Evolutionary conservation across 2,329 filamentous ascomycete genomes (phyloP).

Genomic region (Xylaria sp.): DNA sequence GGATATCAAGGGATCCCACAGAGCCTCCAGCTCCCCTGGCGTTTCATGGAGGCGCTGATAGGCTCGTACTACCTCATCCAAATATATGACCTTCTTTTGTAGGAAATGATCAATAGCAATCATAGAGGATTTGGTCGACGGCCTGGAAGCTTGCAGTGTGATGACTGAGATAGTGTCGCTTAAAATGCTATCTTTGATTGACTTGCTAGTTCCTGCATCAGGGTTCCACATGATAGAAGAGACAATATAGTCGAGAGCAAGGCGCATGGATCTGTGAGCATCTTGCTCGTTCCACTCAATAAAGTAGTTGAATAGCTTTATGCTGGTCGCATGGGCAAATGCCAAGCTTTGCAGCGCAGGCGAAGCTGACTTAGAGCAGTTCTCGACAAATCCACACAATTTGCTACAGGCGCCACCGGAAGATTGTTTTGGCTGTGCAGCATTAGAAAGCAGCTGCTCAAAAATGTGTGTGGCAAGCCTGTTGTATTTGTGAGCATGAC

Average conservation of each 20-base stretch:
- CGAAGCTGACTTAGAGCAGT: constrained; percentile 63
- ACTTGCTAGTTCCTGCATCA: constrained; percentile 49
- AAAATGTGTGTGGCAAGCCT: constrained; percentile 57
- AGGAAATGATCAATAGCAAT: constrained; percentile 74
- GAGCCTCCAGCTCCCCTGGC: constrained; percentile 42
- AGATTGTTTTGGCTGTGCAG: constrained; percentile 63
- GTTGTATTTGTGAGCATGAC: constrained; percentile 34
- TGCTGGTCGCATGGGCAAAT: constrained; percentile 60
- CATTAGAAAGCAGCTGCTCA: constrained; percentile 58
- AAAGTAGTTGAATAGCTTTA: constrained; percentile 69
- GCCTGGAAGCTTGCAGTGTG: constrained; percentile 67
- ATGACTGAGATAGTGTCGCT: constrained; percentile 67
- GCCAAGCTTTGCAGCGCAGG: constrained; percentile 59
- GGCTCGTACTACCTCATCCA: constrained; percentile 57
- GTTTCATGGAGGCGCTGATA: constrained; percentile 53
- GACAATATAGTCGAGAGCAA: constrained; percentile 68
- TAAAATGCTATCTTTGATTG: constrained; percentile 59
- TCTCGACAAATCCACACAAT: constrained; percentile 71
- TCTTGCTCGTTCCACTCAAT: constrained; percentile 75
- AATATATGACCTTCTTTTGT: constrained; percentile 65
- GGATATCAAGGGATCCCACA: constrained; percentile 63
- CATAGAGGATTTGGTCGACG: constrained; percentile 75
- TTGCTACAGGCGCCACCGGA: constrained; percentile 68
- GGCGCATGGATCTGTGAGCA: constrained; percentile 70
- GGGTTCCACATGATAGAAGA: constrained; percentile 63